phyloP scores from a whole-genome alignment of 352 stramenopile genomes.

The Pythium sukuiense region DNA sequence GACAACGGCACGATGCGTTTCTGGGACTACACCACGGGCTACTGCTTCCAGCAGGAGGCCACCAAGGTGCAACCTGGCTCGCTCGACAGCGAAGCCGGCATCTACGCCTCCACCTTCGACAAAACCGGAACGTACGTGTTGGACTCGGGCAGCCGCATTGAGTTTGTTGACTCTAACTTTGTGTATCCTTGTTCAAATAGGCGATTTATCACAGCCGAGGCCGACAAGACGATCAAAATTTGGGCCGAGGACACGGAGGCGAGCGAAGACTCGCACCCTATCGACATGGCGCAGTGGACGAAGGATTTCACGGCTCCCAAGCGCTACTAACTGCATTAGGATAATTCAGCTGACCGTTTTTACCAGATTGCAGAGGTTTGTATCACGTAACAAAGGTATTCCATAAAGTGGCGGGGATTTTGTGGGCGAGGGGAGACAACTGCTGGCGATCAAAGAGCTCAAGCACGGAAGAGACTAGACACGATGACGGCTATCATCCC shows the following conservation, averaged over 20 bases:
- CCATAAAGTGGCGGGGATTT: constrained; percentile 32
- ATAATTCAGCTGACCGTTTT: constrained; percentile 9
- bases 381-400: constrained; percentile 25
- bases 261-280: constrained; percentile 95
- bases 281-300: constrained; percentile 98
- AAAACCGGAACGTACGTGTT: constrained; percentile 90
- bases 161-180: not conserved
- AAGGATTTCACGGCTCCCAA: constrained; percentile 90
- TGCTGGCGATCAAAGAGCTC: not conserved
- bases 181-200: constrained; percentile 38
- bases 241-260: constrained; percentile 96
- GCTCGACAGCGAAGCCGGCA: constrained; percentile 97
- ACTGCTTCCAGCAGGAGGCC: constrained; percentile 96
- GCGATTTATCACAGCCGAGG: constrained; percentile 98
- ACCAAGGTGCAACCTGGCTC: constrained; percentile 95
- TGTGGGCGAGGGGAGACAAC: constrained; percentile 7
- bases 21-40: constrained; percentile 98
- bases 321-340: constrained; percentile 53
- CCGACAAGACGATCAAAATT: constrained; percentile 99
- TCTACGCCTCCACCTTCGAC: constrained; percentile 98
- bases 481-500: constrained; percentile 70
- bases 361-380: constrained; percentile 12
- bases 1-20: constrained; percentile 98
- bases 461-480: not conserved
- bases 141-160: not conserved